These are phyloP conservation scores for Thermothielavioides terrestris DNA, from an alignment of 495 filamentous ascomycete species.

Conservation along the genomic window DNA sequence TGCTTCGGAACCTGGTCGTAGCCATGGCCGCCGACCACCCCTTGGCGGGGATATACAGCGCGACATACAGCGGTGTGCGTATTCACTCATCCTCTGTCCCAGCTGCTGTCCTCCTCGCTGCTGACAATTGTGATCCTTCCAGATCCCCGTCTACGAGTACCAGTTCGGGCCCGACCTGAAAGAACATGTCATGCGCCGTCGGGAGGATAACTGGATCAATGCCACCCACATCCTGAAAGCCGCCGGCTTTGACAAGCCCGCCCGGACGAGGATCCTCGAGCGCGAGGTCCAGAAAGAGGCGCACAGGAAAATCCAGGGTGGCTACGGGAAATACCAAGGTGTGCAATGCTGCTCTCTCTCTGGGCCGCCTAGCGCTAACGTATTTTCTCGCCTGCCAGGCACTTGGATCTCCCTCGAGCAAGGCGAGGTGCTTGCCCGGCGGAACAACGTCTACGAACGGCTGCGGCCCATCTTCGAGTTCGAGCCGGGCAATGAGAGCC, in stretches of 20 bases:
- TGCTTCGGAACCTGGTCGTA: neutral
- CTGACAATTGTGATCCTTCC: constrained; percentile 28
- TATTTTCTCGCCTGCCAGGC: constrained; percentile 43
- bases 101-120: neutral
- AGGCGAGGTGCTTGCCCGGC: constrained; percentile 69
- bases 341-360: constrained; percentile 1
- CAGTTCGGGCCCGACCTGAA: constrained; percentile 64
- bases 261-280: constrained; percentile 87
- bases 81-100: neutral
- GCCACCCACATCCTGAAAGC: constrained; percentile 90
- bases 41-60: constrained; percentile 60
- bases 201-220: constrained; percentile 84
- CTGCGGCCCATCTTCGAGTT: constrained; percentile 85
- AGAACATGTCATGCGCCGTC: constrained; percentile 79
- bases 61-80: constrained; percentile 89
- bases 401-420: constrained; percentile 92
- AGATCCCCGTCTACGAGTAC: constrained; percentile 89
- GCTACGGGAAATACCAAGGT: constrained; percentile 99
- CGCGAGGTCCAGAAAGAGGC: constrained; percentile 91
- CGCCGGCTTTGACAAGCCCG: constrained; percentile 65
- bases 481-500: constrained; percentile 72
- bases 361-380: neutral
- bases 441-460: constrained; percentile 76
- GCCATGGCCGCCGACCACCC: constrained; percentile 34
- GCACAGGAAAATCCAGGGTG: constrained; percentile 96